Evolutionary conservation across 306 rosid genomes (phyloP).

Genomic region (Hippophae rhamnoides): DNA sequence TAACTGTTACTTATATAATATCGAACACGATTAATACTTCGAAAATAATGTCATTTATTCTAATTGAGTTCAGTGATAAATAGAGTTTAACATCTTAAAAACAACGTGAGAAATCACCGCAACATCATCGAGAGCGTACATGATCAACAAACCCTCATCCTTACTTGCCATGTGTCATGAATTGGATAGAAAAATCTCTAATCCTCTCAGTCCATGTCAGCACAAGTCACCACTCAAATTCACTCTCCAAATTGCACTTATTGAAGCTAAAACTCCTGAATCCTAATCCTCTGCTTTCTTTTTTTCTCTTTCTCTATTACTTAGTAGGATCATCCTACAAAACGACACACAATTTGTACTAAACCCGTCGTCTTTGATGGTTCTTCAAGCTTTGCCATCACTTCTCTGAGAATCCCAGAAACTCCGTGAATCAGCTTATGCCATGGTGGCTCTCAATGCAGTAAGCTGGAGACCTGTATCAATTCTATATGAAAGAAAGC

Average conservation of each 20-base stretch:
- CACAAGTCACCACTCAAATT: no score
- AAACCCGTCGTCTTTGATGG: conserved; percentile 17
- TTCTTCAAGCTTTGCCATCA: conserved; percentile 18
- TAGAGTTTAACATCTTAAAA: no score
- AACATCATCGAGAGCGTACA: conserved; percentile 8
- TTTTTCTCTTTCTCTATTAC: neutral
- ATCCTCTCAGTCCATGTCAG: conserved; percentile 22
- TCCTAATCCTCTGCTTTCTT: conserved; percentile 10
- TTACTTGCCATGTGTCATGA: conserved; percentile 24
- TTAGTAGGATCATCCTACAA: conserved; percentile 10
- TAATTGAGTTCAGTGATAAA: no score
- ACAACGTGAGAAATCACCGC: neutral
- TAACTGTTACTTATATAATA: no score
- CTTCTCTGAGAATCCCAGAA: conserved; percentile 19
- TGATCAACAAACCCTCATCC: conserved; percentile 25
- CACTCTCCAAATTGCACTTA: no score
- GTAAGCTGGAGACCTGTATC: conserved; percentile 68
- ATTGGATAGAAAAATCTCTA: neutral
- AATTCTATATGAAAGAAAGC: conserved; percentile 51
- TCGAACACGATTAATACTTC: no score
- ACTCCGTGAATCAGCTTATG: conserved; percentile 31
- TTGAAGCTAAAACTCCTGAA: no score
- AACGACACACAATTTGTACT: conserved; percentile 8
- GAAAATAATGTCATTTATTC: no score
- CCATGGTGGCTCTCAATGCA: conserved; percentile 97